Evolutionary conservation across 2,329 filamentous ascomycete genomes (phyloP), one percentile per base, ranked within the genome.

Genomic region (Fusarium subglutinans): DNA sequence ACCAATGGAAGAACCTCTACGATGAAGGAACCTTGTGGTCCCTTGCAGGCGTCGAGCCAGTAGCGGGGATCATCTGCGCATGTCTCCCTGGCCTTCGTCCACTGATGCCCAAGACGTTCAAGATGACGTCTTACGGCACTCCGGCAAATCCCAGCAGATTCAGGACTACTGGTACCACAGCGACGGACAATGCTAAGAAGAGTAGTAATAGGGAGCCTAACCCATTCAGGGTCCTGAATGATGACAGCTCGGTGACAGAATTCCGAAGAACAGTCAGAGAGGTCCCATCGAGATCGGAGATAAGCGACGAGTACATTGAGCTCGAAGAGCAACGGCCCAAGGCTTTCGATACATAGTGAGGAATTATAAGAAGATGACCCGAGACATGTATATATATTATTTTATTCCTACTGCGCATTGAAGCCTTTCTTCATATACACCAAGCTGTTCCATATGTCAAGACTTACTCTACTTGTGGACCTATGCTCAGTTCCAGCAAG

Each of bases 31-130:
- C 63, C 0, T 24, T 66, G 4, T 66, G 63, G 63, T 35, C 47
- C 3, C 60, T 66, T 1, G 60, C 63, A 37, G 63, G 63, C 1
- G 63, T 66, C 5, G 63, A 66, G n/a, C 63, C 63, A 37, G 63
- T 66, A 7, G 35, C 63, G 41, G 63, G 63, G 0, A 66, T 66
- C 3, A 48, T 66, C 13, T 66, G 47, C 3, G 63, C 63, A 37
- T 66, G 63, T 10, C 63, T 66, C 12, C 63, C 63, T 22, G 63
- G 63, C 1, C 7, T 65, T 6, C 63, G 63, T 6, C 63, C 63
- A n/a, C 60, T 66, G 5, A 24, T 66, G 2, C 63, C 63, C 60
- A 66, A 66, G 63, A 66, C 63, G 3, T 64, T 66, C 11, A 66
- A 66, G 63, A 57, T 65, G 60, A 24, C 63, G 1, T 66, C 63